Conservation (phyloP, 2,329 filamentous ascomycete genomes). For the Aspergillus pseudoviridinutans region DNA sequence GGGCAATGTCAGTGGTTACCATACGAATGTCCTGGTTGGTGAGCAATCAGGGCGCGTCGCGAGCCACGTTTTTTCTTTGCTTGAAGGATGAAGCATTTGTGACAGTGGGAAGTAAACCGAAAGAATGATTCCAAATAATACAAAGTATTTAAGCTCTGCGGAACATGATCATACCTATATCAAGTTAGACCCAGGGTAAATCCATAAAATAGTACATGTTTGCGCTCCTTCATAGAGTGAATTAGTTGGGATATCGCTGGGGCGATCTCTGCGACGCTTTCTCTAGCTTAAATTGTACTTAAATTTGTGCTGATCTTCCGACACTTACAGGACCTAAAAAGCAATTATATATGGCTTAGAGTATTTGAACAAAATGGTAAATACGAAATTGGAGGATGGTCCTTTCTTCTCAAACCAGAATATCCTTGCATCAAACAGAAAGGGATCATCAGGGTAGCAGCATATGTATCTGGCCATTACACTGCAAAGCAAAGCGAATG, state of each 20-base stretch:
- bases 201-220: neutral
- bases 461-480: neutral
- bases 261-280: conserved; percentile 13
- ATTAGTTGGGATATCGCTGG: neutral
- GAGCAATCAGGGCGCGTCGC: neutral
- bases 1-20: neutral
- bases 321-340: conserved; percentile 13
- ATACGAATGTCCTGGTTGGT: neutral
- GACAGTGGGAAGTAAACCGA: neutral
- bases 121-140: neutral
- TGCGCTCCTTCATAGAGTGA: neutral
- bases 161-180: neutral
- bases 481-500: neutral
- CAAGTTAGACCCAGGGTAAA: neutral
- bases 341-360: neutral
- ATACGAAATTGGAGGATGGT: neutral
- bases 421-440: neutral
- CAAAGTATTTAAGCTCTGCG: neutral
- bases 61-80: neutral
- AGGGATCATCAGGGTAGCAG: neutral
- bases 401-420: neutral
- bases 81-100: neutral
- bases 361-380: neutral
- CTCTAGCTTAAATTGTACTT: conserved; percentile 8
- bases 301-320: conserved; percentile 21